Evolutionary conservation across 148 eudicot genomes (phyloP).

Genomic region (Rheum nobile): DNA sequence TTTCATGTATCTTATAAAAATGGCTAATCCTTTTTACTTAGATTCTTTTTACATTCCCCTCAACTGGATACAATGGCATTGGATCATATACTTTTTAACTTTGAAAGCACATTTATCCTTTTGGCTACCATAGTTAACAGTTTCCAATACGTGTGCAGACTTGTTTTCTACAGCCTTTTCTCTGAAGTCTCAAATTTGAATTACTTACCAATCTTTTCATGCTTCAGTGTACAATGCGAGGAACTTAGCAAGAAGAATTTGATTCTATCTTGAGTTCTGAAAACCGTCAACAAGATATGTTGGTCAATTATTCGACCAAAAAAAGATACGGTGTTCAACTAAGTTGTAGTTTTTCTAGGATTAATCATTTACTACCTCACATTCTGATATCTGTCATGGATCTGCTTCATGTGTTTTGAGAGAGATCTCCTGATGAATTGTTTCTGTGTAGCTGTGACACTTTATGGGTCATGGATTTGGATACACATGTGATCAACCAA

Average conservation of each 20-base stretch:
- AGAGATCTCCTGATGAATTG: background rate
- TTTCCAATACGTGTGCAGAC: background rate
- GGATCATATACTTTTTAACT: background rate
- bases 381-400: background rate
- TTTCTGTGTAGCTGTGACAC: slow-evolving; percentile 46
- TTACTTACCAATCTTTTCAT: background rate
- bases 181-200: background rate
- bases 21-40: background rate
- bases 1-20: background rate
- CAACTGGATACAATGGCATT: background rate
- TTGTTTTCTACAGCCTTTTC: background rate
- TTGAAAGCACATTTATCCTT: background rate
- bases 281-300: background rate
- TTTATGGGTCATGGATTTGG: slow-evolving; percentile 69
- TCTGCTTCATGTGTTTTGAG: background rate
- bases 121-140: background rate
- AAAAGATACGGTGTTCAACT: background rate
- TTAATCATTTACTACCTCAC: background rate
- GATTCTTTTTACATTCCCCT: background rate
- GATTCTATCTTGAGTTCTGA: background rate
- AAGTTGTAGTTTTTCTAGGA: background rate
- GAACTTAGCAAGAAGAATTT: background rate
- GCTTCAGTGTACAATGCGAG: background rate
- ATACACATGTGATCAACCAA: slow-evolving; percentile 43
- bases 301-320: background rate